A percentile compares a stretch with the other conserved stretches of the same genome.
Evolutionary conservation across 1,284 basidiomycete genomes (phyloP).

Genomic region (Nidula niveotomentosa): DNA sequence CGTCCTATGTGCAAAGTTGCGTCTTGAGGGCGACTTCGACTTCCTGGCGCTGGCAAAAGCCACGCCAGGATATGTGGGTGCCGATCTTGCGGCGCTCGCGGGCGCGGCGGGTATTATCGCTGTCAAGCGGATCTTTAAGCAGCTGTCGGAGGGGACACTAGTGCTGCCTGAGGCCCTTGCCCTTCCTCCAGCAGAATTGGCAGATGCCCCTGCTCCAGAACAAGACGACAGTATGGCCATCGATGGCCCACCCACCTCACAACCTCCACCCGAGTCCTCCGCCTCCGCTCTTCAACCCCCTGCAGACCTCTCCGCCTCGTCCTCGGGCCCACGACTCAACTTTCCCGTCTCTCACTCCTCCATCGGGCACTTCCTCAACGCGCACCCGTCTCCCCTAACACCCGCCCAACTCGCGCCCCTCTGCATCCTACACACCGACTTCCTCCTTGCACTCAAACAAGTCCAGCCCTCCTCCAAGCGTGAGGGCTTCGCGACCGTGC

Average conservation of each 20-base stretch:
- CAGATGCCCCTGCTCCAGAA: slow-evolving; percentile 14
- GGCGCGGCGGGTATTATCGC: slow-evolving; percentile 95
- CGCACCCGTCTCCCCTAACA: slow-evolving; percentile 81
- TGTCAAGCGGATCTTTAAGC: slow-evolving; percentile 94
- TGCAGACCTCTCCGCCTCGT: slow-evolving; percentile 22
- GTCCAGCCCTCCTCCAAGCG: slow-evolving; percentile 96
- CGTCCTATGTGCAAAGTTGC: slow-evolving; percentile 75
- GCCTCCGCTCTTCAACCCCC: slow-evolving; percentile 1
- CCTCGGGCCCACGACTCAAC: slow-evolving; percentile 37
- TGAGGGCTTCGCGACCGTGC: slow-evolving; percentile 97
- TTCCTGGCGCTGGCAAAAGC: slow-evolving; percentile 84
- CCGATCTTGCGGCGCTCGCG: slow-evolving; percentile 89
- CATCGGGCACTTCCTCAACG: slow-evolving; percentile 86
- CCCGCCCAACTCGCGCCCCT: slow-evolving; percentile 78
- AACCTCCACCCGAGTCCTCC: slow-evolving; percentile 13
- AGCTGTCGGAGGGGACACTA: slow-evolving; percentile 71
- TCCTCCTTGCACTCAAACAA: slow-evolving; percentile 75
- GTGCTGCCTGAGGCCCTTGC: slow-evolving; percentile 42
- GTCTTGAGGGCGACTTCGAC: slow-evolving; percentile 82
- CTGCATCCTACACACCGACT: slow-evolving; percentile 81
- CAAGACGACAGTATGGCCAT: slow-evolving; percentile 49
- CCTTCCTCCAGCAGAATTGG: slow-evolving; percentile 7
- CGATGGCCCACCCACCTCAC: slow-evolving; percentile 33
- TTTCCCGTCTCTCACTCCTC: slow-evolving; percentile 57
- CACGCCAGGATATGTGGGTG: slow-evolving; percentile 97